A percentile compares a stretch with the other conserved stretches of the same genome.
Conservation (phyloP, 768 basidiomycete species). For the Russula abietina region DNA sequence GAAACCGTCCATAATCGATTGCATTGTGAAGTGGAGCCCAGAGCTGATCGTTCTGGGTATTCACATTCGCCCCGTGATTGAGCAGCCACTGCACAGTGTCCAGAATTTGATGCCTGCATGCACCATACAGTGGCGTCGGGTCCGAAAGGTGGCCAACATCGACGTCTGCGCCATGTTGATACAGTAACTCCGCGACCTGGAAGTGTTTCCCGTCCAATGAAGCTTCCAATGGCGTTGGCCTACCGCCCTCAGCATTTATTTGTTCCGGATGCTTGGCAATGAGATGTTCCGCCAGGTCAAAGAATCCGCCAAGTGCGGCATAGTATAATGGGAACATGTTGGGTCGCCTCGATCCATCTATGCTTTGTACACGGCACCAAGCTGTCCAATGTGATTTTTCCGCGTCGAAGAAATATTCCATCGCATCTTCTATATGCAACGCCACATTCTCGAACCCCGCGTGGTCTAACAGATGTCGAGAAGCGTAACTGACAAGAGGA, state of each 20-base stretch:
- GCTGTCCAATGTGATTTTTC: constrained; percentile 5
- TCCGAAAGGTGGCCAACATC: background rate
- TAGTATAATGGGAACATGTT: background rate
- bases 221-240: background rate
- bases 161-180: background rate
- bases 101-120: background rate
- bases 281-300: background rate
- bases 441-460: background rate
- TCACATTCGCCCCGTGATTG: background rate
- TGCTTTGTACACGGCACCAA: background rate
- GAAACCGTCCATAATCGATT: background rate
- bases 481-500: background rate
- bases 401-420: background rate
- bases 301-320: constrained; percentile 2
- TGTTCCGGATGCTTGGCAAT: background rate
- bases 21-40: background rate
- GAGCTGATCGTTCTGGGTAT: background rate
- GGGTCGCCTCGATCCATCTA: background rate
- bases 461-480: background rate
- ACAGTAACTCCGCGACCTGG: background rate
- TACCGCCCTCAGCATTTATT: background rate
- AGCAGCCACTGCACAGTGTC: background rate
- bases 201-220: background rate
- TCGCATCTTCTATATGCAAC: background rate
- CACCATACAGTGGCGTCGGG: background rate